Evolutionary conservation across 1,284 basidiomycete genomes (phyloP).

Genomic region (Singerocomus inundabilis): DNA sequence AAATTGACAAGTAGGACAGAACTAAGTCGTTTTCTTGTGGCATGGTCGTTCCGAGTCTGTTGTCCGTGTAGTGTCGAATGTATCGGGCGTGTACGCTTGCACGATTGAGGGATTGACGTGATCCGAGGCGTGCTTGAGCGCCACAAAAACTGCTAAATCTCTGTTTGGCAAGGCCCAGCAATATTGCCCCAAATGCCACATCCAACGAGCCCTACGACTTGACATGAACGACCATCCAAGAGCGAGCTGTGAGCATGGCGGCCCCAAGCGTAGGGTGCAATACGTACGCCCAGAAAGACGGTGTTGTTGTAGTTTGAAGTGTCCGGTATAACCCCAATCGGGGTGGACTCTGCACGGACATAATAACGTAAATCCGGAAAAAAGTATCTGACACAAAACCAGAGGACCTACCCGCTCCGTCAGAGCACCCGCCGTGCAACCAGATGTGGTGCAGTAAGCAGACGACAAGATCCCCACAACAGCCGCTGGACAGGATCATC

Average conservation of each 20-base stretch:
- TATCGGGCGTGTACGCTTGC: not conserved
- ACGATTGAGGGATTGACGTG: not conserved
- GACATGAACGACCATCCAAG: not conserved
- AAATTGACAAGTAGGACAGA: slow-evolving; percentile 16
- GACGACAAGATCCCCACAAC: not conserved
- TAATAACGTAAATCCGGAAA: slow-evolving; percentile 12
- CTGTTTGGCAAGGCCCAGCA: slow-evolving; percentile 4
- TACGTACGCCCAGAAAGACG: too few relatives aligned
- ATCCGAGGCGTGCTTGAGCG: slow-evolving; percentile 24
- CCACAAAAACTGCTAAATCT: not conserved
- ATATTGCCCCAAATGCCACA: not conserved
- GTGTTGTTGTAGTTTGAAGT: too few relatives aligned
- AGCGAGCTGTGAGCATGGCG: too few relatives aligned
- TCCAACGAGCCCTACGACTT: not conserved
- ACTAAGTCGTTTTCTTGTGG: not conserved
- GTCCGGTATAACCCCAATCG: not conserved
- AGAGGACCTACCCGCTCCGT: slow-evolving; percentile 1
- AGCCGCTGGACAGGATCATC: not conserved
- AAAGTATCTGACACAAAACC: not conserved
- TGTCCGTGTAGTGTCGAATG: not conserved
- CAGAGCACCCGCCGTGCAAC: too few relatives aligned
- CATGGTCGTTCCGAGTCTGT: not conserved
- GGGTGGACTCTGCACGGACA: not conserved
- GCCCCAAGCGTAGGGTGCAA: too few relatives aligned
- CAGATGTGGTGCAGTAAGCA: not conserved